phyloP scores from a whole-genome alignment of 1,284 basidiomycete genomes.

The Melampsora allii-populina region DNA sequence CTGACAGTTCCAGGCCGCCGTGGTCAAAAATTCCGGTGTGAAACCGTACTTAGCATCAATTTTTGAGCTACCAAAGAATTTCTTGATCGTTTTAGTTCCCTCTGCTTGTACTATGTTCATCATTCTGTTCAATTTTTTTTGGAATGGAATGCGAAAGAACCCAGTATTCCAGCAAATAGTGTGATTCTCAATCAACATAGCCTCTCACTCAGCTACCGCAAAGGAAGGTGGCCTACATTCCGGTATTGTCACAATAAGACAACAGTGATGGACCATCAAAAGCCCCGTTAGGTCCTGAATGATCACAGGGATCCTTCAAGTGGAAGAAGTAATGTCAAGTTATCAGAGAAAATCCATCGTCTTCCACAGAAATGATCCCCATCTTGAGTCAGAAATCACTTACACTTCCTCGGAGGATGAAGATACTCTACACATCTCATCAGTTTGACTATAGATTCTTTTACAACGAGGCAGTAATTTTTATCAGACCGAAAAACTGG shows the following conservation, averaged over 20 bases:
- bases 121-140: conserved; percentile 32
- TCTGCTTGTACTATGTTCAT: conserved; percentile 42
- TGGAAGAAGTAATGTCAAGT: not conserved
- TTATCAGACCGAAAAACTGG: not conserved
- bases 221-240: conserved; percentile 15
- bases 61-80: conserved; percentile 23
- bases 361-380: not conserved
- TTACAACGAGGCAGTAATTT: not conserved
- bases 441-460: not conserved
- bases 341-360: conserved; percentile 1
- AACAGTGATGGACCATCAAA: conserved; percentile 23
- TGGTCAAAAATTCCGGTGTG: conserved; percentile 17
- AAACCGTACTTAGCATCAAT: conserved; percentile 28
- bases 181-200: too few relatives aligned
- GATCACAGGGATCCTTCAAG: conserved; percentile 21
- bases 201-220: too few relatives aligned
- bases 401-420: conserved; percentile 39
- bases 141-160: not conserved
- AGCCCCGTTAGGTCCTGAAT: conserved; percentile 26
- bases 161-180: not conserved
- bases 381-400: not conserved
- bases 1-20: conserved; percentile 36
- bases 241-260: conserved; percentile 33
- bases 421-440: conserved; percentile 15
- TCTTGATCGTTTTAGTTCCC: conserved; percentile 8